Evolutionary conservation across 768 basidiomycete genomes (phyloP), one percentile per base, ranked within the genome.

Genomic region (Punctularia strigosozonata): DNA sequence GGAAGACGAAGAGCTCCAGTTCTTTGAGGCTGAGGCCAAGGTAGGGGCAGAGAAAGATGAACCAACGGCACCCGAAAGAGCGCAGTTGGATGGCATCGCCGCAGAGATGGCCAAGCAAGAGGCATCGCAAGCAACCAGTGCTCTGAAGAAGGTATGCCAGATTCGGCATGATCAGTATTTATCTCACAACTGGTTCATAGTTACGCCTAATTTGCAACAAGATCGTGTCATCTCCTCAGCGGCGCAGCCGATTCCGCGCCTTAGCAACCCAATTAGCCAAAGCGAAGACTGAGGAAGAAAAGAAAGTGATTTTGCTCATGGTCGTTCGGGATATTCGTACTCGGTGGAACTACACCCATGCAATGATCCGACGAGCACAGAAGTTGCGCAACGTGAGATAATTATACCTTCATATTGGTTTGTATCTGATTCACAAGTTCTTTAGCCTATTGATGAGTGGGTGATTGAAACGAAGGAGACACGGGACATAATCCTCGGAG

Each of bases 311-410:
- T 15, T 10, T 25, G 19, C 43, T 61, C 5, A 54, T 56, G 50
- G 55, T 57, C 7, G 46, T 62, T 4, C 48, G 50, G 4, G 59
- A 64, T 48, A 51, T 63, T 22, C 36, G 35, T 3, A 64, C 56
- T 0, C 41, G 57, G 4, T 62, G 60, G 62, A 59, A 61, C 39
- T 62, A 48, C 18, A 62, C 57, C 12, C 54, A 63, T 39, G 54
- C 54, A 1, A 61, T 61, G 57, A 57, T 61, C 26, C 24, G 42
- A 10, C 53, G 50, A 3, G 60, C 51, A 2, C 40, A 43, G 6
- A 25, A 51, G 0, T 40, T 57, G 0, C 40, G 42, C 34, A 41
- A 62, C 36, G 60, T 60, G 35, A 21, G 50, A 44, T 18, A 10
- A 30, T 10, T 30, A 30, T 30, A 10, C 33, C 20, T 18, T 13